These are phyloP conservation scores for Microthlaspi erraticum DNA, from an alignment of 345 rosid genomes.

Conservation along the genomic window DNA sequence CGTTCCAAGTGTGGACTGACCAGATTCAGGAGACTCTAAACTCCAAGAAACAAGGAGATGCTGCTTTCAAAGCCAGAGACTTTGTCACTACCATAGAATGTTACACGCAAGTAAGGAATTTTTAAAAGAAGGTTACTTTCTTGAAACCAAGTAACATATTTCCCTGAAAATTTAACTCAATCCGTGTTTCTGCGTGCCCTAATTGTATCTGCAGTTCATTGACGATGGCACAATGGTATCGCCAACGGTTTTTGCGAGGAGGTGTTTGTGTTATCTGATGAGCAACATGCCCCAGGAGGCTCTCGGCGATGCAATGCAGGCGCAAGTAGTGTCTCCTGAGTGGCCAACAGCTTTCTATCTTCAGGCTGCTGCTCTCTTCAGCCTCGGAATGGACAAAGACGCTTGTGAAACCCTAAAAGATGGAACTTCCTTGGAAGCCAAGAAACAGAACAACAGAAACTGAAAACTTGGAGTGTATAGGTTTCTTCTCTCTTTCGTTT, in stretches of 20 bases:
- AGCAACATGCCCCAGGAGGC: conserved; percentile 80
- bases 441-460: conserved; percentile 56
- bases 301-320: conserved; percentile 86
- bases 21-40: conserved; percentile 72
- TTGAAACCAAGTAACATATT: conserved; percentile 7
- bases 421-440: conserved; percentile 79
- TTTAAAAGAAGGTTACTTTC: conserved; percentile 2
- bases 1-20: conserved; percentile 76
- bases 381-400: conserved; percentile 79
- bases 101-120: conserved; percentile 56
- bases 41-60: conserved; percentile 67
- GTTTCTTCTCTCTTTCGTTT: conserved; percentile 30
- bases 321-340: conserved; percentile 75
- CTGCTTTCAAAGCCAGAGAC: conserved; percentile 67
- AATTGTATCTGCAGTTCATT: conserved; percentile 56
- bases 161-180: conserved; percentile 9
- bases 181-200: not conserved
- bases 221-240: conserved; percentile 82
- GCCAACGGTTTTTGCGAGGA: conserved; percentile 78
- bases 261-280: conserved; percentile 76
- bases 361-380: conserved; percentile 84
- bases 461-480: conserved; percentile 54
- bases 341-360: conserved; percentile 86
- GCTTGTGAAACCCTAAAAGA: conserved; percentile 84
- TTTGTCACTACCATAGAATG: conserved; percentile 59